These are phyloP conservation scores for Fusarium mangiferae DNA, from an alignment of 2,329 filamentous ascomycete genomes.

Conservation along the genomic window DNA sequence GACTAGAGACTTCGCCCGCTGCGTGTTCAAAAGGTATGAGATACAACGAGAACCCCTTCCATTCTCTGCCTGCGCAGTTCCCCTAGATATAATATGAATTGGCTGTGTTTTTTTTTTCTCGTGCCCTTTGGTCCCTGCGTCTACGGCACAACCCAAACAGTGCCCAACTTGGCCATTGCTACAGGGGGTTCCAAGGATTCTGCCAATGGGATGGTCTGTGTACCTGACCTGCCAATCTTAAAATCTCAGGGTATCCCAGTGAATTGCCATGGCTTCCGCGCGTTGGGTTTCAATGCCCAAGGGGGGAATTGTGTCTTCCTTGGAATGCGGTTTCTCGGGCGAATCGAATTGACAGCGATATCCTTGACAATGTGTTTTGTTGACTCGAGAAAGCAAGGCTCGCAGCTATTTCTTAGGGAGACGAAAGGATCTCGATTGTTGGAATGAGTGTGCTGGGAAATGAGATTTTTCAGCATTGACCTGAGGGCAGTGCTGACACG, in stretches of 20 bases:
- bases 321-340: slow-evolving; percentile 12
- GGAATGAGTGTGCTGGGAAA: slow-evolving; percentile 15
- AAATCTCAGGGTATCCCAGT: slow-evolving; percentile 33
- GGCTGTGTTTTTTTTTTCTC: neutral
- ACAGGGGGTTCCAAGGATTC: slow-evolving; percentile 15
- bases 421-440: slow-evolving; percentile 18
- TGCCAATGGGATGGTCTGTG: slow-evolving; percentile 18
- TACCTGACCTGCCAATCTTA: slow-evolving; percentile 31
- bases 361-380: neutral
- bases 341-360: neutral
- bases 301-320: neutral
- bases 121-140: neutral
- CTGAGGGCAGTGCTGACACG: neutral
- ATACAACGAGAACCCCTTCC: neutral
- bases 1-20: slow-evolving; percentile 35
- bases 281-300: slow-evolving; percentile 34
- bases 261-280: neutral
- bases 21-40: neutral
- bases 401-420: neutral
- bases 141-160: slow-evolving; percentile 9
- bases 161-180: slow-evolving; percentile 26
- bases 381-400: neutral
- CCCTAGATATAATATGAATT: slow-evolving; percentile 23
- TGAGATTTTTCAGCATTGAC: neutral
- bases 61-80: neutral